Evolutionary conservation across 768 basidiomycete genomes (phyloP).

Genomic region (Kwoniella sp.): DNA sequence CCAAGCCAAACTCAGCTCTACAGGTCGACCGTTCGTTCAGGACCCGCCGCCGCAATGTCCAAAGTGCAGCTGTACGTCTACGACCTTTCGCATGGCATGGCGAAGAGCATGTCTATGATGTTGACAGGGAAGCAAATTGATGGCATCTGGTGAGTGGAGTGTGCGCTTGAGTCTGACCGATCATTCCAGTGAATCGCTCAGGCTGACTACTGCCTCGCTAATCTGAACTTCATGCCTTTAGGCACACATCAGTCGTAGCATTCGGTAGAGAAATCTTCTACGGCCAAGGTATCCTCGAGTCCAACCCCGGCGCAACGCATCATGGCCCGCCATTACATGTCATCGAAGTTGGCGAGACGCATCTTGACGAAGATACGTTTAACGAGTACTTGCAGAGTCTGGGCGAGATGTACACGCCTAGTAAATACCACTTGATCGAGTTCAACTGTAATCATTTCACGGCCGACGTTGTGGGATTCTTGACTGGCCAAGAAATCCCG

Average conservation of each 20-base stretch:
- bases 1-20: no score
- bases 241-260: constrained; percentile 92
- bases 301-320: constrained; percentile 77
- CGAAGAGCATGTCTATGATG: constrained; percentile 73
- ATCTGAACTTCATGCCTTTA: no score
- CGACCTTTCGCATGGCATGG: constrained; percentile 86
- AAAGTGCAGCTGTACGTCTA: constrained; percentile 83
- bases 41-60: constrained; percentile 40
- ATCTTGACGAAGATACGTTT: constrained; percentile 81
- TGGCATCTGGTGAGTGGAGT: constrained; percentile 74
- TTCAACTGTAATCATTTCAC: constrained; percentile 97
- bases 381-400: constrained; percentile 78
- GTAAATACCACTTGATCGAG: constrained; percentile 70
- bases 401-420: constrained; percentile 79
- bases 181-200: no score
- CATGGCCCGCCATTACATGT: constrained; percentile 47
- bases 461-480: constrained; percentile 80
- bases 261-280: constrained; percentile 86
- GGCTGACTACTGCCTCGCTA: constrained; percentile 6
- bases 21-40: background rate
- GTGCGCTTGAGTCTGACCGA: background rate
- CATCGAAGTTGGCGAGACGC: constrained; percentile 44
- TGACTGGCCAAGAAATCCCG: constrained; percentile 82
- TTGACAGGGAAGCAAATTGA: constrained; percentile 88
- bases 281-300: constrained; percentile 77